These are phyloP conservation scores for Calonectria fujianensis DNA, from an alignment of 2,329 filamentous ascomycete species.

Conservation along the genomic window DNA sequence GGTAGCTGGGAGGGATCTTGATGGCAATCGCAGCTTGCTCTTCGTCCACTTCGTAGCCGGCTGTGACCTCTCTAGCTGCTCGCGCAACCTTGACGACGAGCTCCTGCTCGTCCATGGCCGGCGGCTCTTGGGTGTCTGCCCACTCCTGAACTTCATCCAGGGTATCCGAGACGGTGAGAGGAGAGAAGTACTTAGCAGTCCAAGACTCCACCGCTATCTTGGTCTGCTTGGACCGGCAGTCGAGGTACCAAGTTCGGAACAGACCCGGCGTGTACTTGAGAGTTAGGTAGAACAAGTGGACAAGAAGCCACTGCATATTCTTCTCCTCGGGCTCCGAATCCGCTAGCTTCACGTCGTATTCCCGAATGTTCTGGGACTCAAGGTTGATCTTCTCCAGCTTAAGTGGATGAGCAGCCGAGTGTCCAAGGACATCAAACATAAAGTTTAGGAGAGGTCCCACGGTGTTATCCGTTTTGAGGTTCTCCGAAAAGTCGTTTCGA, in stretches of 20 bases:
- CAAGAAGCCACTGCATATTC: slow-evolving; percentile 87
- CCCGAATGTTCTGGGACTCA: slow-evolving; percentile 71
- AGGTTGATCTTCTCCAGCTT: slow-evolving; percentile 83
- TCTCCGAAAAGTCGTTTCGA: slow-evolving; percentile 85
- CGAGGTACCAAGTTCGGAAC: slow-evolving; percentile 89
- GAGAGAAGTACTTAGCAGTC: slow-evolving; percentile 90
- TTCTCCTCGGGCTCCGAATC: slow-evolving; percentile 79
- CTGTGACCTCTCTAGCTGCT: slow-evolving; percentile 84
- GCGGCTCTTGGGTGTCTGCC: slow-evolving; percentile 72
- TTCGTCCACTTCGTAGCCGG: slow-evolving; percentile 92
- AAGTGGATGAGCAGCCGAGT: slow-evolving; percentile 82
- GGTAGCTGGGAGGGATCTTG: slow-evolving; percentile 86
- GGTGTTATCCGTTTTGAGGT: slow-evolving; percentile 84
- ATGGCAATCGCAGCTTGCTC: slow-evolving; percentile 89
- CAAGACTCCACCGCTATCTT: slow-evolving; percentile 86
- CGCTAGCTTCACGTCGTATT: slow-evolving; percentile 71
- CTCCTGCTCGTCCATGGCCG: slow-evolving; percentile 72
- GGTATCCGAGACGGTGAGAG: slow-evolving; percentile 78
- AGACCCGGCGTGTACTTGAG: slow-evolving; percentile 86
- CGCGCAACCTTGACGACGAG: slow-evolving; percentile 82
- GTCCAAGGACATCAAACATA: slow-evolving; percentile 88
- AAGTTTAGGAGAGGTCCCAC: slow-evolving; percentile 84
- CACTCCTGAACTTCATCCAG: slow-evolving; percentile 82
- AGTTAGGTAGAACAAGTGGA: slow-evolving; percentile 89
- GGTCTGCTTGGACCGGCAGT: slow-evolving; percentile 87